Conservation (phyloP, 2,329 filamentous ascomycete species). For the Pseudocercospora cruenta region DNA sequence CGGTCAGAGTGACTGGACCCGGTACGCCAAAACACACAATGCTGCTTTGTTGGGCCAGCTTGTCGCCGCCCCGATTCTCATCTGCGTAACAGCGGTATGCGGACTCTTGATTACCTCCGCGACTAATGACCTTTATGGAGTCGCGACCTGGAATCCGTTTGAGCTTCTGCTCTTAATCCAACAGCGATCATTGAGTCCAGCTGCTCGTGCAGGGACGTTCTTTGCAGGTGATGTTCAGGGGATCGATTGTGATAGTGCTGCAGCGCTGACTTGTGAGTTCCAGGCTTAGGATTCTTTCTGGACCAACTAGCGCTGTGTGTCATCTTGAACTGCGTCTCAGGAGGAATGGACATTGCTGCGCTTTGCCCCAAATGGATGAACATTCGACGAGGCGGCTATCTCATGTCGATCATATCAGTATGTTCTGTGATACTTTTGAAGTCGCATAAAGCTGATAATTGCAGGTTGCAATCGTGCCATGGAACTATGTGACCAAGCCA, state of each 20-base stretch:
- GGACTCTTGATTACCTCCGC: conserved; percentile 37
- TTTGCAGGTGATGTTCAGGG: conserved; percentile 29
- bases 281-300: conserved; percentile 31
- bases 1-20: conserved; percentile 29
- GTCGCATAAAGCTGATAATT: neutral
- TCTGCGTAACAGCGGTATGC: conserved; percentile 21
- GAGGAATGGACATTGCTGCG: conserved; percentile 48
- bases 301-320: conserved; percentile 38
- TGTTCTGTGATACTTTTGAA: neutral
- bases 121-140: conserved; percentile 29
- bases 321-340: conserved; percentile 45
- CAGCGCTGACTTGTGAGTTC: neutral
- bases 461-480: conserved; percentile 3
- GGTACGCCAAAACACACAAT: conserved; percentile 27
- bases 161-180: conserved; percentile 30
- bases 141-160: conserved; percentile 34
- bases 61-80: conserved; percentile 41
- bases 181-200: conserved; percentile 26
- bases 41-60: conserved; percentile 24
- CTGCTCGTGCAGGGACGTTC: conserved; percentile 35
- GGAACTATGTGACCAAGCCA: conserved; percentile 44
- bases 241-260: neutral
- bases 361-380: conserved; percentile 48
- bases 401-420: conserved; percentile 43
- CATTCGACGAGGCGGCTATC: conserved; percentile 47